Base-by-base conservation (phyloP, 1,284 basidiomycete genomes). In the Tilletiaria anomala region DNA sequence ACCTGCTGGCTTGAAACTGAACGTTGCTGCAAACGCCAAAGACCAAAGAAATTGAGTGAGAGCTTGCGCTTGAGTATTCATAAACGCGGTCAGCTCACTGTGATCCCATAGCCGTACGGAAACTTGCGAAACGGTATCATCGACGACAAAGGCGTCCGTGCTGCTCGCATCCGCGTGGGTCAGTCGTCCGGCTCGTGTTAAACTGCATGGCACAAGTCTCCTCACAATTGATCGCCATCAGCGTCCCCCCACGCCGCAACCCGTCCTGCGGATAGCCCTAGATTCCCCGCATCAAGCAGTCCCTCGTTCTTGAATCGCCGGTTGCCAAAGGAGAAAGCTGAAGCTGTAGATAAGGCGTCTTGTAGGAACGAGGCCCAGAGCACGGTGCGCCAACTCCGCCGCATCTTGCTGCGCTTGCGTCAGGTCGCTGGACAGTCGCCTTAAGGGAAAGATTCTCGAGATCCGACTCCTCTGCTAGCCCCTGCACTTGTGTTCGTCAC, bases 191-290 rank as follows among this genome's bases (percentile, higher is more conserved):
- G 10, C 10, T 6, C 6, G 10, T 16, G 32, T 11, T 11, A 15
- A 15, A 11, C 12, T 11, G 32, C 12, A 16, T 11, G 32, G 17
- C 14, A 33, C 17, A 15, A 16, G 10, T 8, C 8, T 14, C 14
- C 82, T 67, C 65, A 91, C 85, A 83, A 83, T 64, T 93, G 87
- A 63, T 96, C 88, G 4, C 83, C 88, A 65, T 94, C 80, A 67
- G 86, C 89, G 70, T 97, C 91, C 21, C 86, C 91, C 59, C 88
- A 82, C 2, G 88, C 89, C 37, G 84, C 75, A 20, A 93, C 75
- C 43, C 82, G 75, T 17, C 76, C 78, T 31, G 77, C 50, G n/a
- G 72, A 54, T 15, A 97, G 70, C 1, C 88, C 89, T 54, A 93
- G 73, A 0, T 77, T 69, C 2, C 87, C 89, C 1, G 86, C 80